A percentile compares a stretch with the other conserved stretches of the same genome.
phyloP scores from a whole-genome alignment of 495 filamentous ascomycete genomes.

The Aspergillus panamensis region DNA sequence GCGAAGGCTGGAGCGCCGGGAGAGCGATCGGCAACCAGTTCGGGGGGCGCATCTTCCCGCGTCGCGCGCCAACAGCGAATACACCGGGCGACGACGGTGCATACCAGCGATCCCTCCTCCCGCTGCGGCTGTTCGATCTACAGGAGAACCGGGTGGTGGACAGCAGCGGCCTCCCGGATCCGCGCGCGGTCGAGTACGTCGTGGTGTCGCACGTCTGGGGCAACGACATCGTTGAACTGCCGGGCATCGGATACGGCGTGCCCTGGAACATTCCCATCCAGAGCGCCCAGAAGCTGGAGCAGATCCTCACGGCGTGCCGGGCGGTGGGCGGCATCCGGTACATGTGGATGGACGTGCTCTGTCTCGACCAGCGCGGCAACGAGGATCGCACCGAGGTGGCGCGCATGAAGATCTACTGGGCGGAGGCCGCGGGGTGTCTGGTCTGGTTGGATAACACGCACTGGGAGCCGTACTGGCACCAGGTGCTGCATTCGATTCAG shows the following conservation, averaged over 20 bases:
- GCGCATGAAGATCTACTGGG: not conserved
- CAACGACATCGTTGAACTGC: not conserved
- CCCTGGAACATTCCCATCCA: not conserved
- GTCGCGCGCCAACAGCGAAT: not conserved
- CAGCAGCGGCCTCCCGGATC: not conserved
- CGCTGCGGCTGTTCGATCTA: not conserved
- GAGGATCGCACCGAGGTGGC: not conserved
- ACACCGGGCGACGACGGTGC: not conserved
- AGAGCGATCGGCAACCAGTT: not conserved
- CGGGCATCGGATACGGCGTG: not conserved
- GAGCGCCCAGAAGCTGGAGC: not conserved
- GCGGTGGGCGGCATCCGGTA: not conserved
- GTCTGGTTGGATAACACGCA: conserved; percentile 1
- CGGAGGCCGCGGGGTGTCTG: not conserved
- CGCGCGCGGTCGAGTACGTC: not conserved
- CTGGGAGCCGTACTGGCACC: not conserved
- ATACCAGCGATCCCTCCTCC: not conserved
- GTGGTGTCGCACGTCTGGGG: not conserved
- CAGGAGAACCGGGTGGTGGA: not conserved
- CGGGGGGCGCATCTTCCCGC: not conserved
- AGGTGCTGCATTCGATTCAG: not conserved
- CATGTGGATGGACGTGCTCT: conserved; percentile 5
- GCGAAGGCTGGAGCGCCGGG: not conserved
- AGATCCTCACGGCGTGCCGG: not conserved
- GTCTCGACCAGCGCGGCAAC: not conserved